phyloP scores from a whole-genome alignment of 768 basidiomycete genomes.

The Mycena polygramma region DNA sequence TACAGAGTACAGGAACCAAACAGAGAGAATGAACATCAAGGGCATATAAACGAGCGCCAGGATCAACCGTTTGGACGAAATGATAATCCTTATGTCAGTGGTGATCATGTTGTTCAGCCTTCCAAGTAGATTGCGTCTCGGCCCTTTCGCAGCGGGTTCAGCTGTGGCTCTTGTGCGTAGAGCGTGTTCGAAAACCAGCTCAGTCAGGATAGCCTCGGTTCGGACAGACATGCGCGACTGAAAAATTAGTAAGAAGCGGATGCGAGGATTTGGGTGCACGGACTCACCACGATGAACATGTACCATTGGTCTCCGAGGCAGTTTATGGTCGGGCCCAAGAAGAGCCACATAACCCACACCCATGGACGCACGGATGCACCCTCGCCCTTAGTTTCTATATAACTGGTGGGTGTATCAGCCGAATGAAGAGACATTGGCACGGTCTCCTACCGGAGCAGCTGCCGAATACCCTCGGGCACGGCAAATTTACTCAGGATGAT shows the following conservation, averaged over 20 bases:
- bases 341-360: slow-evolving; percentile 73
- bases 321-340: slow-evolving; percentile 62
- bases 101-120: slow-evolving; percentile 84
- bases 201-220: slow-evolving; percentile 58
- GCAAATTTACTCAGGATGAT: slow-evolving; percentile 47
- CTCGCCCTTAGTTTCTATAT: slow-evolving; percentile 68
- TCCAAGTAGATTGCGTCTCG: slow-evolving; percentile 66
- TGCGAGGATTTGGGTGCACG: background rate
- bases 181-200: slow-evolving; percentile 59
- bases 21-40: slow-evolving; percentile 53
- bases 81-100: slow-evolving; percentile 64
- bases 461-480: slow-evolving; percentile 56
- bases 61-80: slow-evolving; percentile 50
- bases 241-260: slow-evolving; percentile 40
- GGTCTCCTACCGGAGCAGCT: slow-evolving; percentile 50
- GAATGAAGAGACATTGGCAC: background rate
- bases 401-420: slow-evolving; percentile 48
- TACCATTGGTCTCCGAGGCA: slow-evolving; percentile 60
- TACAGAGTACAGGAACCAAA: slow-evolving; percentile 58
- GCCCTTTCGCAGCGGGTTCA: slow-evolving; percentile 24
- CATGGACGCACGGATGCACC: slow-evolving; percentile 69
- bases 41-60: slow-evolving; percentile 55
- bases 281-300: slow-evolving; percentile 62
- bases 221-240: slow-evolving; percentile 63
- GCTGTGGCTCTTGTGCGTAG: slow-evolving; percentile 72